Base-by-base conservation (phyloP, 2,329 filamentous ascomycete genomes). In the Dactylellina leptospora region DNA sequence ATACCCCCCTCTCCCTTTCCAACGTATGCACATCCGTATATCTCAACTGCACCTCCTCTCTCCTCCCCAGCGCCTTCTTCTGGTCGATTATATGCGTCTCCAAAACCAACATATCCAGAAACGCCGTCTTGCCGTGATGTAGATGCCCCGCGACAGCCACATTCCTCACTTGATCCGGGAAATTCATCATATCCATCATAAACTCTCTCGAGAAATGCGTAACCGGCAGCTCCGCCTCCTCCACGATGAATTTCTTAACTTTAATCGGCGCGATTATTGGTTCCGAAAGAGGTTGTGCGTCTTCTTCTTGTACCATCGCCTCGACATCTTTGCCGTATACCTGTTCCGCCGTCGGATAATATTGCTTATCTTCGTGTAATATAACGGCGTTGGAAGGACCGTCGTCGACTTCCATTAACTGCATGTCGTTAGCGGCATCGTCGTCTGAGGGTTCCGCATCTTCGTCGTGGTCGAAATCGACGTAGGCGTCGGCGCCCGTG, bases 361-460 rank as follows among this genome's bases (percentile, higher is more conserved):
- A 99, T 80, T 97, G 95, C 81, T 99, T 99, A 82, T 99, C 95
- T 84, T 99, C 95, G 82, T 99, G 95, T 47, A 99, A 86, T 66
- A 99, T 86, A n/a, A 99, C 92, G 55, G 95, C 93, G 80, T 97
- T 99, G 3, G 93, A 97, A 2, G 93, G 91, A 11, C 90, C 92
- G 51, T 93, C 89, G 80, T 92, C 87, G 44, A 97, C 82, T 78
- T 97, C 91, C 93, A 99, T 97, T 77, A 95, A 82, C 81, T 96
- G 90, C 79, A 96, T 89, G 47, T 90, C 89, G 36, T 88, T 84
- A 40, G 81, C 83, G 50, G 86, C 86, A 72, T 85, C 86, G 16
- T 86, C 87, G 69, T 87, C 82, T 8, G 81, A 85, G 56, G 86
- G 87, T 27, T 85, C 84, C 51, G 85, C 85, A 23, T 90, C 90